Base-by-base conservation (phyloP, 148 eudicot species). In the Pouteria glomerata region DNA sequence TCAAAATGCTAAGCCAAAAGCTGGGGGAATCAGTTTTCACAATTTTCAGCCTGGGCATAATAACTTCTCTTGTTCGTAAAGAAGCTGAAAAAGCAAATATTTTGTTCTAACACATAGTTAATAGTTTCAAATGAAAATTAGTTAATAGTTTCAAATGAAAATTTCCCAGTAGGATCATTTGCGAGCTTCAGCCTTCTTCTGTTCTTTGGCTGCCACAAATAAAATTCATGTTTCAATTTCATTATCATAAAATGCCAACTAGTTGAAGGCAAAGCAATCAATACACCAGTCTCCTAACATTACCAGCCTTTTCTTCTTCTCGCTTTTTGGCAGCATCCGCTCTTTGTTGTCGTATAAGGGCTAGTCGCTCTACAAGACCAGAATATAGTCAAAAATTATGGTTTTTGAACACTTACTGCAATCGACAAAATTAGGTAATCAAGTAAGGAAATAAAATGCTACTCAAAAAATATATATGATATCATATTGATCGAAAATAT, bases 261-360 rank as follows among this genome's bases (percentile, higher is more conserved):
- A 48, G 48, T 14, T 18, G 59, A 19, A 5, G 37, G 18, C 4
- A 64, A 23, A 45, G 39, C 44, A 50, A 57, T 19, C 27, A 68
- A 1, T 24, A 2, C 1, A 21, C 15, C 21, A 6, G 6, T 44
- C 50, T 31, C 53, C 57, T 64, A 3, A 64, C 21, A 69, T 73
- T 82, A 92, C 97, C 97, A 62, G 97, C 93, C 79, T 92, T 92
- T 74, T 92, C 95, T 73, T 92, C 97, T 47, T 89, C 97, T 52
- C 97, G 84, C 77, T 91, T 91, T 75, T 74, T 89, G 66, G 97
- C 97, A 73, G 97, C 97, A 66, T 92, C 95, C 47, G 92, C 97
- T 80, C 97, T 89, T 75, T 92, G 95, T 51, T 92, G 86, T 52
- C 97, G 90, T 53, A 92, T 89, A 35, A 92, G 92, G 65, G 92